Base-by-base conservation (phyloP, 169 alveolate species). In the Cyclospora cayetanensis region DNA sequence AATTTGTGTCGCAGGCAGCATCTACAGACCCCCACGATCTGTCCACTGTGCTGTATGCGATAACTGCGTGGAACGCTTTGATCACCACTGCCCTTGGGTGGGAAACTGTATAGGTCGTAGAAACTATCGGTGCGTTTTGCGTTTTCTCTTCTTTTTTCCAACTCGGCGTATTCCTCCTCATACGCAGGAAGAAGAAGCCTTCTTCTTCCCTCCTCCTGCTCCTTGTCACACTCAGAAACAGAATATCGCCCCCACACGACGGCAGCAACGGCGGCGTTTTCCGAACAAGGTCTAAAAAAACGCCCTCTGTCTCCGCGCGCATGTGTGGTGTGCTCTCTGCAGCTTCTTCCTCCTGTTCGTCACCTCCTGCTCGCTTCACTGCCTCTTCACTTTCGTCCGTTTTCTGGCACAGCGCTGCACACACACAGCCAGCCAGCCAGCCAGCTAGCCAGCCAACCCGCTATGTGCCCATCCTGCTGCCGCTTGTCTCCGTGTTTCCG, bases 31-130 rank as follows among this genome's bases (percentile, higher is more conserved):
- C 27, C 96, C 97, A 2, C 93, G 99, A 70, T 83, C 96, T 20
- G 95, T 96, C 29, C 99, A 97, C 93, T 97, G 99, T 93, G 94
- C 95, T 41, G 94, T 97, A 42, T 97, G 99, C 89, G 95, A 97
- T 63, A 85, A 91, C 89, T 97, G 99, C 90, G 97, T 97, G 35
- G 96, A 93, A 70, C 92, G 97, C 25, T 97, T 96, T 91, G 99
- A 97, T 88, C 99, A 97, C 91, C 99, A 97, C 92, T 97, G 99
- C 70, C 98, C 98, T 2, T 97, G 98, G 98, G 12, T 89, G 11
- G 93, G 93, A n/a, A 89, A 70, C 63, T 89, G 93, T 37, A 53
- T 66, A 2, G 89, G 89, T 1, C 79, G 27, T 35, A 5, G 92
- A 4, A 87, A 66, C 46, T 65, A 87, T 43, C 46, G 27, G 87